These are phyloP conservation scores for Dissophora globulifera DNA, from an alignment of 192 early-diverging fungal genomes.

Conservation along the genomic window DNA sequence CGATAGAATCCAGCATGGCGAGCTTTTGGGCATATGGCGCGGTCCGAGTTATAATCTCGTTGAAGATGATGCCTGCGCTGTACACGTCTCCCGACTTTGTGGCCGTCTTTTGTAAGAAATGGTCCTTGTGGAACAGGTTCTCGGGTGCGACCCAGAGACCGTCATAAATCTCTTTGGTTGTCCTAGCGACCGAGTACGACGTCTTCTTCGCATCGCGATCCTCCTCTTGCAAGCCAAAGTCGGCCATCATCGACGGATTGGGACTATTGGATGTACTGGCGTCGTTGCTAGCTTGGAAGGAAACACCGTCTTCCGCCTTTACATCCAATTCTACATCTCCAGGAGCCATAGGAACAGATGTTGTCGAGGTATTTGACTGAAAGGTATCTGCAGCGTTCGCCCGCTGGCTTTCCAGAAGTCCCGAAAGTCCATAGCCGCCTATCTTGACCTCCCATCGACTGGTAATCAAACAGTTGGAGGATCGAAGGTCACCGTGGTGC, in stretches of 20 bases:
- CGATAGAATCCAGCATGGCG: conserved; percentile 2
- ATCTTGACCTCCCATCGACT: conserved; percentile 61
- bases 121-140: conserved; percentile 17
- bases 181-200: conserved; percentile 2
- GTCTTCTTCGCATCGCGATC: conserved; percentile 13
- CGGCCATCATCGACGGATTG: conserved; percentile 3
- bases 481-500: conserved; percentile 52
- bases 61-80: conserved; percentile 58
- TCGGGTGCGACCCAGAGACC: conserved; percentile 43
- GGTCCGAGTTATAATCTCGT: conserved; percentile 59
- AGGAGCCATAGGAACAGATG: neutral
- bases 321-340: too few relatives aligned
- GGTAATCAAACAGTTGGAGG: conserved; percentile 52
- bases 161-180: conserved; percentile 25
- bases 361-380: neutral
- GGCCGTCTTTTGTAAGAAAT: conserved; percentile 7
- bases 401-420: conserved; percentile 33
- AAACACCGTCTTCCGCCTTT: too few relatives aligned
- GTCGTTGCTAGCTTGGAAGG: too few relatives aligned
- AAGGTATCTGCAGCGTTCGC: too few relatives aligned
- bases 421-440: conserved; percentile 50
- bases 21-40: conserved; percentile 44
- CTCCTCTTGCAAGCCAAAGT: neutral
- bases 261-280: too few relatives aligned
- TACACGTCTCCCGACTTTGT: conserved; percentile 21